These are phyloP conservation scores for Coniferiporia weirii DNA, from an alignment of 1,284 basidiomycete genomes.

Conservation along the genomic window DNA sequence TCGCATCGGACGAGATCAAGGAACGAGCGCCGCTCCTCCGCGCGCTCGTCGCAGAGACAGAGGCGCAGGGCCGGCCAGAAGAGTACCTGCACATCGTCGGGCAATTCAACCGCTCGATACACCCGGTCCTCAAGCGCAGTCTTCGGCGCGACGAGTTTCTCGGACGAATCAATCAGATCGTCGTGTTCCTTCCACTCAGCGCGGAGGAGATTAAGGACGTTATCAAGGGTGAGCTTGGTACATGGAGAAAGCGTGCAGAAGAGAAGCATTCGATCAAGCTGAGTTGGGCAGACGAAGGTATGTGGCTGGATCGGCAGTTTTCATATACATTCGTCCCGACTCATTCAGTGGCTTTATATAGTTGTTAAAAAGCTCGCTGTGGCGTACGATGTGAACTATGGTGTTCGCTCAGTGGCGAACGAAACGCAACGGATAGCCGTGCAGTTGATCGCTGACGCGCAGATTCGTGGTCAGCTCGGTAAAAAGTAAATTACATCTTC, in stretches of 20 bases:
- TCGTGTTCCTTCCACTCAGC: slow-evolving; percentile 15
- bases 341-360: background rate
- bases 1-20: slow-evolving; percentile 13
- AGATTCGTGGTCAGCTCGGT: slow-evolving; percentile 4
- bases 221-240: slow-evolving; percentile 7
- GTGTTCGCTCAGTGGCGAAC: slow-evolving; percentile 12
- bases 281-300: slow-evolving; percentile 10
- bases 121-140: slow-evolving; percentile 3
- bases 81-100: slow-evolving; percentile 7
- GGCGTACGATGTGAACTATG: slow-evolving; percentile 14
- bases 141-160: slow-evolving; percentile 16
- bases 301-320: background rate
- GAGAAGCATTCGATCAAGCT: slow-evolving; percentile 14
- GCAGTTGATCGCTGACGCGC: slow-evolving; percentile 11
- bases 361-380: slow-evolving; percentile 8
- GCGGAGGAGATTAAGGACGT: slow-evolving; percentile 10
- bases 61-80: slow-evolving; percentile 7
- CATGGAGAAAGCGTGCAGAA: slow-evolving; percentile 4
- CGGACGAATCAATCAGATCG: slow-evolving; percentile 14
- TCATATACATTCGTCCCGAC: background rate
- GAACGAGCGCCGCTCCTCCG: slow-evolving; percentile 2
- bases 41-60: slow-evolving; percentile 1
- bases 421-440: slow-evolving; percentile 13
- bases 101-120: slow-evolving; percentile 11
- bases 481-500: slow-evolving; percentile 6